These are phyloP conservation scores for Rutstroemia sp. DNA, from an alignment of 2,329 filamentous ascomycete genomes.

Conservation along the genomic window DNA sequence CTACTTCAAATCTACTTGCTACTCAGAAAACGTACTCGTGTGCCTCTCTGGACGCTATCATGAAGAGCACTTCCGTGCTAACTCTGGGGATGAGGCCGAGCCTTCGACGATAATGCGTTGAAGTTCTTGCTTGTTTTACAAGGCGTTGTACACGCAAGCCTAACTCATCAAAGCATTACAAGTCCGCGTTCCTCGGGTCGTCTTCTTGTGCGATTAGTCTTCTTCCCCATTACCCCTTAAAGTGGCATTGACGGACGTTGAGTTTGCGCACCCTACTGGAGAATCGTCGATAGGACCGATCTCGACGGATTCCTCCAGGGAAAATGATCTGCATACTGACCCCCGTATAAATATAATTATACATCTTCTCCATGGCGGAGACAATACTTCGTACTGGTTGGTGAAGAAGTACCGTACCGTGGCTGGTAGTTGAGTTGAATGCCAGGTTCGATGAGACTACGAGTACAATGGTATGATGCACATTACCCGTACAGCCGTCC, in stretches of 20 bases:
- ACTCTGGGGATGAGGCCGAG: background rate
- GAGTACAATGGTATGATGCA: background rate
- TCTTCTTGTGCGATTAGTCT: background rate
- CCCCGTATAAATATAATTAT: too few species aligned
- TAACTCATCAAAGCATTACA: background rate
- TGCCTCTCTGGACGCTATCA: background rate
- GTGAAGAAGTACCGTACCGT: too few species aligned
- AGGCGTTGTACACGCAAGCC: background rate
- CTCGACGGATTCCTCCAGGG: too few species aligned
- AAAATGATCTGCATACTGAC: too few species aligned
- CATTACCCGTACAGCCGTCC: background rate
- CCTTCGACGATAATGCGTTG: constrained; percentile 3
- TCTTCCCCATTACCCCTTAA: background rate
- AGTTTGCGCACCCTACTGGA: too few species aligned
- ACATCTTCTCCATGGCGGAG: too few species aligned
- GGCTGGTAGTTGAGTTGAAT: too few species aligned
- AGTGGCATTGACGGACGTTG: too few species aligned
- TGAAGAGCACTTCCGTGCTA: background rate
- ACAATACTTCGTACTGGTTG: too few species aligned
- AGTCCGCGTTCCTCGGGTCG: background rate
- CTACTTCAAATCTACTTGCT: too few species aligned
- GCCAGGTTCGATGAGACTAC: background rate
- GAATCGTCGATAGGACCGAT: too few species aligned
- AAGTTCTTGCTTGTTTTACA: constrained; percentile 6
- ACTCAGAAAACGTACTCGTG: background rate